Evolutionary conservation across 2,329 filamentous ascomycete genomes (phyloP).

Genomic region (Cladosporium sp.): DNA sequence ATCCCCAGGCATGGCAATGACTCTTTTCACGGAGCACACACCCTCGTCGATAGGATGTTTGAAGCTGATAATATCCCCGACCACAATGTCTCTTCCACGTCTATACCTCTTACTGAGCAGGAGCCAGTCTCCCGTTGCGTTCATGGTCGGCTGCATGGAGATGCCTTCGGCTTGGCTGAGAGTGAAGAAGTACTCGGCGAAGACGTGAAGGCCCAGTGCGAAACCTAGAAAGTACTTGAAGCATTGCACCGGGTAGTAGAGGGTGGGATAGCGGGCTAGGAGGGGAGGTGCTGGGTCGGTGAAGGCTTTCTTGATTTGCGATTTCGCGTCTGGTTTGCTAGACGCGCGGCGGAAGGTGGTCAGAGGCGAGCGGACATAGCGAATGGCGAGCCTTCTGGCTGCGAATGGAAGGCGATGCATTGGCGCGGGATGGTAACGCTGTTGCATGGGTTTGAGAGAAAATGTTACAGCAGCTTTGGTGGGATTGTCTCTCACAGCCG

Average conservation of each 20-base stretch:
- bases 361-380: neutral
- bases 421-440: neutral
- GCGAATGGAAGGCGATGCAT: neutral
- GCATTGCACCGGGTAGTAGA: neutral
- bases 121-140: slow-evolving; percentile 61
- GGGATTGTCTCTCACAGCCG: slow-evolving; percentile 1
- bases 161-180: slow-evolving; percentile 61
- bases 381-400: neutral
- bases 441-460: neutral
- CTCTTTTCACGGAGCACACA: slow-evolving; percentile 66
- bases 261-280: slow-evolving; percentile 5
- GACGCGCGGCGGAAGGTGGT: slow-evolving; percentile 4
- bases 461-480: neutral
- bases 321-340: neutral
- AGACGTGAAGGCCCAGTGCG: slow-evolving; percentile 29
- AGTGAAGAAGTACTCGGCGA: slow-evolving; percentile 53
- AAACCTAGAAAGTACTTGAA: slow-evolving; percentile 8
- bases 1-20: slow-evolving; percentile 57
- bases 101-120: slow-evolving; percentile 64
- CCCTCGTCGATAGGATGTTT: slow-evolving; percentile 61
- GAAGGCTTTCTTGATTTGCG: slow-evolving; percentile 2
- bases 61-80: slow-evolving; percentile 84
- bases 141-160: slow-evolving; percentile 86
- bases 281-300: slow-evolving; percentile 6
- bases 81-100: slow-evolving; percentile 59